phyloP scores from a whole-genome alignment of 106 monocot genomes.

The Dioscorea dumetorum region DNA sequence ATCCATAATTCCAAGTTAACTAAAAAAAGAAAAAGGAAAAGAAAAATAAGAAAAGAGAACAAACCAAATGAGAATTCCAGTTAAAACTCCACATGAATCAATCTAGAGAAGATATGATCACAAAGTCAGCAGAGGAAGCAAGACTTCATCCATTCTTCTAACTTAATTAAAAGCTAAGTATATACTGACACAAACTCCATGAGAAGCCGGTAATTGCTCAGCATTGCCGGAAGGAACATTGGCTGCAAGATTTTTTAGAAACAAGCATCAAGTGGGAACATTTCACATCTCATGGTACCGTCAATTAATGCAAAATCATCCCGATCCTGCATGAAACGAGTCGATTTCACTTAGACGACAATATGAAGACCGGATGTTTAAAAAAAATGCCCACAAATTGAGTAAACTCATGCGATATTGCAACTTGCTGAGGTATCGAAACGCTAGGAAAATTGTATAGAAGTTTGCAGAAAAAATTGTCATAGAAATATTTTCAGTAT shows the following conservation, averaged over 20 bases:
- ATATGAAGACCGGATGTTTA: neutral
- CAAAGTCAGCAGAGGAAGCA: too few species aligned
- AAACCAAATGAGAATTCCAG: too few species aligned
- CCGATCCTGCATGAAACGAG: slow-evolving; percentile 2
- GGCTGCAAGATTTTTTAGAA: neutral
- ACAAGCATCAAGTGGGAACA: neutral
- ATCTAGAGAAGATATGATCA: too few species aligned
- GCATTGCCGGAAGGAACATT: neutral
- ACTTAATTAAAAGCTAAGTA: neutral
- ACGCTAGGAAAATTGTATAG: too few species aligned
- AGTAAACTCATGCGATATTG: neutral
- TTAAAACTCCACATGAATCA: too few species aligned
- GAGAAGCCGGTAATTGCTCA: neutral
- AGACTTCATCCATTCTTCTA: too few species aligned
- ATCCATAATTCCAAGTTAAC: too few species aligned
- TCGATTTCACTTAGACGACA: neutral
- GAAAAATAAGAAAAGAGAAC: too few species aligned
- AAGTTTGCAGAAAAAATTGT: too few species aligned
- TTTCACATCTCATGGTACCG: neutral
- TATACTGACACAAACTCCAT: neutral
- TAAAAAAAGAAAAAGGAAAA: too few species aligned
- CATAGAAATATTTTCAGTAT: too few species aligned
- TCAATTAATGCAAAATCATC: slow-evolving; percentile 1
- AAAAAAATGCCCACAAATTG: neutral
- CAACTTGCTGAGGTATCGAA: neutral